Percentiles rank a stretch among this genome's conserved stretches.
Evolutionary conservation across 495 filamentous ascomycete species (phyloP).

Genomic region (Lichenothelia convexa): DNA sequence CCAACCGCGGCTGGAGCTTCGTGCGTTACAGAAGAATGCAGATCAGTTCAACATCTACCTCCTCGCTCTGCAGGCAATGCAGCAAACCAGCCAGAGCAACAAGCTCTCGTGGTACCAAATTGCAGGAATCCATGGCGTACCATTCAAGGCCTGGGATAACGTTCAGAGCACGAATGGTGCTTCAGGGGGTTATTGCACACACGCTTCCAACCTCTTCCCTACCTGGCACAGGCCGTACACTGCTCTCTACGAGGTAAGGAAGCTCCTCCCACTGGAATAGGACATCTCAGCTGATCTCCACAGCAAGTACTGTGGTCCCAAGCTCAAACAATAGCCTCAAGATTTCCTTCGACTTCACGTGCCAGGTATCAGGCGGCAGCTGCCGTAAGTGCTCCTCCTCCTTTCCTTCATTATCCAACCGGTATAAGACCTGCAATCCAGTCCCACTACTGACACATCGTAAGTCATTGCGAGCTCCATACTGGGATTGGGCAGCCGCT

Average conservation of each 20-base stretch:
- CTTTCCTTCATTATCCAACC: too few relatives aligned
- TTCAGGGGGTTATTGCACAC: conserved; percentile 43
- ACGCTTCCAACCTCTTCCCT: conserved; percentile 45
- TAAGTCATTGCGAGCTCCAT: conserved; percentile 47
- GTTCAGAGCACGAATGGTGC: conserved; percentile 30
- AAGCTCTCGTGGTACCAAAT: conserved; percentile 44
- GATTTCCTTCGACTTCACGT: conserved; percentile 29
- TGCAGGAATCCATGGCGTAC: conserved; percentile 46
- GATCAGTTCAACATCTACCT: conserved; percentile 43
- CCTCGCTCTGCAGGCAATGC: conserved; percentile 34
- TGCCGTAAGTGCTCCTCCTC: too few relatives aligned
- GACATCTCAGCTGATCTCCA: conserved; percentile 1
- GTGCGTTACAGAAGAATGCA: conserved; percentile 34
- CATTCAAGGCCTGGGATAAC: conserved; percentile 36
- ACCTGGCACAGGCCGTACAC: conserved; percentile 61
- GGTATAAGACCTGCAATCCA: too few relatives aligned
- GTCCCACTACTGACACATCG: too few relatives aligned
- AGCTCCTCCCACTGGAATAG: not conserved
- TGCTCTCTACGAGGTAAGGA: conserved; percentile 42
- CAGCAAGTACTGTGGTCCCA: conserved; percentile 41
- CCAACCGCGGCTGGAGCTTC: conserved; percentile 30
- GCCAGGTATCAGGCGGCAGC: conserved; percentile 29
- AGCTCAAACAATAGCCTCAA: too few relatives aligned
- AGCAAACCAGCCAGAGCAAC: conserved; percentile 32
- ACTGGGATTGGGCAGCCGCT: conserved; percentile 47